A percentile compares a stretch with the other conserved stretches of the same genome.
phyloP scores from a whole-genome alignment of 129 eudicot species.

The Saussurea involucrata region DNA sequence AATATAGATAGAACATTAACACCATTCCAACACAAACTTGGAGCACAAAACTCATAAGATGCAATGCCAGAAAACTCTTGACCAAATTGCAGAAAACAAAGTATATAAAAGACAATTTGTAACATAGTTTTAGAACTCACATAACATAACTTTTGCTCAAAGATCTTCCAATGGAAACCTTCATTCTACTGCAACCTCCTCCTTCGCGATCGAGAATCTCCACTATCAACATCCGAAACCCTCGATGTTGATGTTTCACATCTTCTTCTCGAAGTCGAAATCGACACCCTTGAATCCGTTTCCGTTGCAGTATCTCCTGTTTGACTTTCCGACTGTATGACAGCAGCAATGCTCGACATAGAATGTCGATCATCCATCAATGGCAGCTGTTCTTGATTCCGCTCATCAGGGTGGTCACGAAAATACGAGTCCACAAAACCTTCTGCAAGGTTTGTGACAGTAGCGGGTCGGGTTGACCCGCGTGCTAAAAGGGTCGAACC shows the following conservation, averaged over 20 bases:
- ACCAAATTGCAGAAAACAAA: conserved; percentile 17
- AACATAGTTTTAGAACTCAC: conserved; percentile 10
- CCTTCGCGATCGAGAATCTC: conserved; percentile 70
- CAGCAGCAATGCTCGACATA: conserved; percentile 84
- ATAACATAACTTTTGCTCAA: background rate
- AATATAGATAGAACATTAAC: background rate
- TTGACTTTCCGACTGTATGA: conserved; percentile 73
- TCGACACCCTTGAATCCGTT: conserved; percentile 57
- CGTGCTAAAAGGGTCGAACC: conserved; percentile 40
- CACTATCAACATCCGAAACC: conserved; percentile 71
- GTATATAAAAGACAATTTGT: background rate
- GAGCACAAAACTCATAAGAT: conserved; percentile 4
- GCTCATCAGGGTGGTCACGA: conserved; percentile 41
- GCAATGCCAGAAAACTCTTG: background rate
- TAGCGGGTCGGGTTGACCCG: conserved; percentile 39
- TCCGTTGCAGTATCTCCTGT: conserved; percentile 65
- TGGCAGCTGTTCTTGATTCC: conserved; percentile 41
- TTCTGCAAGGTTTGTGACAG: conserved; percentile 47
- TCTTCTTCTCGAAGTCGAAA: conserved; percentile 68
- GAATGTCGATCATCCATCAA: conserved; percentile 80
- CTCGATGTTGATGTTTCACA: conserved; percentile 59
- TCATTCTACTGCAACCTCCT: conserved; percentile 57
- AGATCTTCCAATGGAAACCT: conserved; percentile 3
- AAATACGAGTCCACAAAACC: conserved; percentile 53
- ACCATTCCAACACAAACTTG: background rate